Base-by-base conservation (phyloP, 768 basidiomycete species). In the Trametes cubensis region DNA sequence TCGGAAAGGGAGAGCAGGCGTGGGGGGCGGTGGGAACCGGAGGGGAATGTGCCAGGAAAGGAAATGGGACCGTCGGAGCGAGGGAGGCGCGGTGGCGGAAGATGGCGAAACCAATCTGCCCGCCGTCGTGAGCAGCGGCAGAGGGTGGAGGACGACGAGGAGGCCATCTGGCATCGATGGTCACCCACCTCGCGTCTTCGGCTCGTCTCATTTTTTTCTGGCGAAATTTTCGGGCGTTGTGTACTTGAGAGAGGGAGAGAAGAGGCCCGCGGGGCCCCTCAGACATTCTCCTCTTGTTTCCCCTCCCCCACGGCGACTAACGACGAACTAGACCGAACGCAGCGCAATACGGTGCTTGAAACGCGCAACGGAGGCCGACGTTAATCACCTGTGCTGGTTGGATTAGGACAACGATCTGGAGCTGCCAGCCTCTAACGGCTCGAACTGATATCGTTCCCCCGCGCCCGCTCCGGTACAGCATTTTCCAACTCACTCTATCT, bases 91-190 rank as follows among this genome's bases (percentile, higher is more conserved):
- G 55, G 51, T 58, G 60, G 58, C 58, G 61, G 52, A 40, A 52
- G 54, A 54, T 58, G 58, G 65, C 61, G 58, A 60, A 66, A 66
- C 65, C 8, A 48, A 62, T 66, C 56, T 50, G 45, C 65, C 65
- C 50, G 42, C 56, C 46, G 34, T 47, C 34, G 57, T 15, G 26
- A 6, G 48, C 58, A 46, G 52, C 53, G 41, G 41, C 34, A 50
- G 15, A 52, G 39, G 21, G 41, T 45, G 58, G 15, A 52, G 39
- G 21, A 48, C 41, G 49, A 48, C 21, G 41, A 39, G 14, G 26
- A 34, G 10, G 14, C 55, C 61, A 41, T 56, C 60, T 46, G 50
- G 49, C 23, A 39, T 55, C 44, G 18, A 17, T 40, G 30, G 45
- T 40, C 23, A 44, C 55, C 45, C 44, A 47, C 55, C 30, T 18